Percentiles rank a stretch among this genome's conserved stretches.
Conservation (phyloP, 208 protist genomes). For the Borovskyia barvae region DNA sequence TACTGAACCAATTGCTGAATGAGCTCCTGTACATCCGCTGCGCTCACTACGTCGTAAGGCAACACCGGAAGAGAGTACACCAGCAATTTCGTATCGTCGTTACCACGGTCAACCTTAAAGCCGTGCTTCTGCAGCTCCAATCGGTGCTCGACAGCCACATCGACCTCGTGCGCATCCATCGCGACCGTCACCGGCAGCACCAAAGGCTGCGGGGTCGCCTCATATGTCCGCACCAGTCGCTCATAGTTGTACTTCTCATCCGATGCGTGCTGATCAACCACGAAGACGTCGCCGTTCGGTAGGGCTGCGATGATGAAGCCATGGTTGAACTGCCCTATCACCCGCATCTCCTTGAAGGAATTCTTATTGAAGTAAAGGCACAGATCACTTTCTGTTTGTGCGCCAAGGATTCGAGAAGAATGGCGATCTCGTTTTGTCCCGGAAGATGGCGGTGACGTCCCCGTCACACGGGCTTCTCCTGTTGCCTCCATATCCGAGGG, state of each 20-base stretch:
- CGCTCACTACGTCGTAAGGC: slow-evolving; percentile 82
- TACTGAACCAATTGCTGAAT: slow-evolving; percentile 76
- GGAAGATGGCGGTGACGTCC: background rate
- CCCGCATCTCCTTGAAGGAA: slow-evolving; percentile 84
- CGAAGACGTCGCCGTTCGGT: slow-evolving; percentile 78
- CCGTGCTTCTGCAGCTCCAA: slow-evolving; percentile 77
- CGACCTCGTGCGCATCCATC: slow-evolving; percentile 77
- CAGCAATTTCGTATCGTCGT: slow-evolving; percentile 60
- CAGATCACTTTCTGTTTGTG: slow-evolving; percentile 68
- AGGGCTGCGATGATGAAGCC: slow-evolving; percentile 91
- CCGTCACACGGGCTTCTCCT: too few species aligned
- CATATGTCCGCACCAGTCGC: slow-evolving; percentile 64
- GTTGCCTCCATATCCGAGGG: background rate
- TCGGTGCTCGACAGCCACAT: slow-evolving; percentile 72
- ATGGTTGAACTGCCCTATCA: slow-evolving; percentile 95
- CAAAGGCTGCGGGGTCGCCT: slow-evolving; percentile 79
- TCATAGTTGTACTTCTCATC: slow-evolving; percentile 96
- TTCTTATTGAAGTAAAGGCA: slow-evolving; percentile 69
- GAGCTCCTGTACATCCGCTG: slow-evolving; percentile 88
- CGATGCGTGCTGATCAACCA: slow-evolving; percentile 95
- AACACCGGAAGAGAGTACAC: slow-evolving; percentile 79
- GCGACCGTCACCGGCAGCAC: slow-evolving; percentile 65
- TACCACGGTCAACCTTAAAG: slow-evolving; percentile 70
- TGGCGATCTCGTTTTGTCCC: background rate
- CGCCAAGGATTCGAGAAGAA: slow-evolving; percentile 25